Conservation (phyloP, 2,329 filamentous ascomycete species). For the Hypoxylon sp. region DNA sequence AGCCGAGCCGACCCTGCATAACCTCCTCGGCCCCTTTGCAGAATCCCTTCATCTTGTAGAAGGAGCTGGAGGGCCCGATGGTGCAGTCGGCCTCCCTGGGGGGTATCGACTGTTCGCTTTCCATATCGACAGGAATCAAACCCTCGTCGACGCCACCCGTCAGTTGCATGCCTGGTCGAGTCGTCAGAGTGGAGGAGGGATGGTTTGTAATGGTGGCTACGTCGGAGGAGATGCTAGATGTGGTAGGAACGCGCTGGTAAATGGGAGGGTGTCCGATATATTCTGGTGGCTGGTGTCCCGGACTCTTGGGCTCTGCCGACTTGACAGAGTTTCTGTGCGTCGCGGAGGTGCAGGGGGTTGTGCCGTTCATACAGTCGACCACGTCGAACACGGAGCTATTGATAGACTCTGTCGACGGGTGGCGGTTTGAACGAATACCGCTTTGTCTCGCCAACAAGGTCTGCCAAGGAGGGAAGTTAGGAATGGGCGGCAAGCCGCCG, state of each 20-base stretch:
- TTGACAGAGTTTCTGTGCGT: constrained; percentile 34
- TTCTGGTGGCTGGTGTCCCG: constrained; percentile 30
- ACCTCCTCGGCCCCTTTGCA: constrained; percentile 63
- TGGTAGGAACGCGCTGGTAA: constrained; percentile 27
- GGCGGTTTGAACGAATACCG: constrained; percentile 36
- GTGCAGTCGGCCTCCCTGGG: constrained; percentile 49
- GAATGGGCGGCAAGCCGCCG: constrained; percentile 20
- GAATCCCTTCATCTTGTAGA: constrained; percentile 62
- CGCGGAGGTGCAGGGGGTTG: constrained; percentile 30
- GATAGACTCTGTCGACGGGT: constrained; percentile 48
- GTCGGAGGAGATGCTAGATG: constrained; percentile 27
- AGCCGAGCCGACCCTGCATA: constrained; percentile 56
- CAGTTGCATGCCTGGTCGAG: constrained; percentile 14
- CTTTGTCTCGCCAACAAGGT: constrained; percentile 36
- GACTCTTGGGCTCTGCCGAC: constrained; percentile 31
- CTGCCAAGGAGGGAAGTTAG: constrained; percentile 39
- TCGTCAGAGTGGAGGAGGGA: constrained; percentile 35
- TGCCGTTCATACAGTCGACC: constrained; percentile 40
- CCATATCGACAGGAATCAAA: constrained; percentile 49
- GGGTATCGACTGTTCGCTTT: constrained; percentile 34
- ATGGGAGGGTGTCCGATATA: constrained; percentile 39
- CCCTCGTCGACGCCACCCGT: constrained; percentile 43
- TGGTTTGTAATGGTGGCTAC: constrained; percentile 28
- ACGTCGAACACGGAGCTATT: constrained; percentile 49
- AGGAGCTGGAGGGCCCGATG: constrained; percentile 58